Percentiles rank a stretch among this genome's conserved stretches.
Conservation (phyloP, 2,329 filamentous ascomycete species). For the Colletotrichum acutatum region DNA sequence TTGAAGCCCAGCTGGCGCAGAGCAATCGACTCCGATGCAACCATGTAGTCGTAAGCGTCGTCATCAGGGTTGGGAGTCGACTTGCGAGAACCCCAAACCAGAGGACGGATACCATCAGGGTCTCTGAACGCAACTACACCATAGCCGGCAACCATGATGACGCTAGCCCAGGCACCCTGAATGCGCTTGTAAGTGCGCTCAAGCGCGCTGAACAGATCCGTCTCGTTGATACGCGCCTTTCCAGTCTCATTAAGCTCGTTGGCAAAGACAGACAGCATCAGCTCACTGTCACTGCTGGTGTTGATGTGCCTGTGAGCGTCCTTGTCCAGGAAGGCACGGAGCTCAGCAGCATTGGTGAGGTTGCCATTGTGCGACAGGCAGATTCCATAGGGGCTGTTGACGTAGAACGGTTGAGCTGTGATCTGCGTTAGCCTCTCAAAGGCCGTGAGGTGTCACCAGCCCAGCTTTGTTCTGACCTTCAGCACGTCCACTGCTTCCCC, state of each 20-base stretch:
- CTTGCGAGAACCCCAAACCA: conserved; percentile 77
- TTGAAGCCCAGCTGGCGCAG: conserved; percentile 83
- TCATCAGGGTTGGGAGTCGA: conserved; percentile 68
- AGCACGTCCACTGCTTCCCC: conserved; percentile 66
- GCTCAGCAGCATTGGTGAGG: conserved; percentile 78
- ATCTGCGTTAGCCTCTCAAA: conserved; percentile 75
- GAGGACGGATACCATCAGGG: conserved; percentile 79
- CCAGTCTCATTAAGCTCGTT: conserved; percentile 83
- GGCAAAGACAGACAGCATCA: conserved; percentile 71
- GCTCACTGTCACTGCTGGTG: conserved; percentile 28
- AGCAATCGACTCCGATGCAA: conserved; percentile 90
- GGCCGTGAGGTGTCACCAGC: not conserved
- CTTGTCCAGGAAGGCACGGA: conserved; percentile 78
- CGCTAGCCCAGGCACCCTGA: conserved; percentile 82
- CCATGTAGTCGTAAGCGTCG: conserved; percentile 83
- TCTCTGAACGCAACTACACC: conserved; percentile 80
- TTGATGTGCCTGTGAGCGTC: conserved; percentile 86
- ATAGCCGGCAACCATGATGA: conserved; percentile 83
- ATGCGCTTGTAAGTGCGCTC: conserved; percentile 78
- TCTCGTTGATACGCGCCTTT: conserved; percentile 82
- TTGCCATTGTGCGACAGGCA: conserved; percentile 83
- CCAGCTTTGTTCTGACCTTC: not conserved
- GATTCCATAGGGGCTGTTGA: conserved; percentile 62
- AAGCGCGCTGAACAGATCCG: conserved; percentile 80
- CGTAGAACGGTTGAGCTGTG: conserved; percentile 78